Percentiles rank a stretch among this genome's conserved stretches.
These are phyloP conservation scores for Cladosporium phlei DNA, from an alignment of 2,329 filamentous ascomycete genomes.

Conservation along the genomic window DNA sequence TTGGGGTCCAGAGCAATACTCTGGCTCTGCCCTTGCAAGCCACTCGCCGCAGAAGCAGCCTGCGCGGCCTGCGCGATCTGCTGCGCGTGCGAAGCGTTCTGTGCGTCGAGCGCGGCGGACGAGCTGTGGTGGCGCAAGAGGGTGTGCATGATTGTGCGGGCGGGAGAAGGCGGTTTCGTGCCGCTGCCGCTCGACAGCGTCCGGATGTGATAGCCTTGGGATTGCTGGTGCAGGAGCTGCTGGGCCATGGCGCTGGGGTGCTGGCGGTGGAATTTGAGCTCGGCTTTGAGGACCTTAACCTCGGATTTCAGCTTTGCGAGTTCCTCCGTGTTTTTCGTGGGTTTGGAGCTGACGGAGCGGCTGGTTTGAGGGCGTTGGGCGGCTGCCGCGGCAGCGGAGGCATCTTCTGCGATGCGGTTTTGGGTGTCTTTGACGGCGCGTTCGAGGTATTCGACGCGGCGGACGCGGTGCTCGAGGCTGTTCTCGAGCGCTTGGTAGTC, in stretches of 20 bases:
- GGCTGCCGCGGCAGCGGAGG: conserved; percentile 19
- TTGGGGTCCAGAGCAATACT: conserved; percentile 36
- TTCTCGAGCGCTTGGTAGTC: conserved; percentile 85
- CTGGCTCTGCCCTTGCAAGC: conserved; percentile 35
- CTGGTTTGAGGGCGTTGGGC: conserved; percentile 24
- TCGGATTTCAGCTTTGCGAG: conserved; percentile 55
- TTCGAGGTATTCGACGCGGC: conserved; percentile 84
- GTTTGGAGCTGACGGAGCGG: conserved; percentile 35
- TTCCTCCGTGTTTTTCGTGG: conserved; percentile 47
- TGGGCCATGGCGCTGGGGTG: conserved; percentile 32
- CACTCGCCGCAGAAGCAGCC: conserved; percentile 7
- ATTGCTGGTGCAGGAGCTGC: conserved; percentile 27
- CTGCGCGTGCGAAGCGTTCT: conserved; percentile 14
- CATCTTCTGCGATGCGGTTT: conserved; percentile 48
- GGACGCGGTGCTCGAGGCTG: conserved; percentile 71
- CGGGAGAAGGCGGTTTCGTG: conserved; percentile 23
- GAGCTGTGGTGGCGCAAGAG: conserved; percentile 53
- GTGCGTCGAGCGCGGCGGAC: conserved; percentile 46
- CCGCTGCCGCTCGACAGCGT: conserved; percentile 3
- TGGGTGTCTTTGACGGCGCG: conserved; percentile 64
- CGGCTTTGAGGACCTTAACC: conserved; percentile 56
- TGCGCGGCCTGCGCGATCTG: conserved; percentile 12
- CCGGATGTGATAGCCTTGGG: conserved; percentile 18
- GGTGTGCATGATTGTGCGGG: conserved; percentile 44
- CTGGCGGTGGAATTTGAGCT: conserved; percentile 60